A percentile compares a stretch with the other conserved stretches of the same genome.
phyloP scores from a whole-genome alignment of 192 early-diverging fungal genomes.

The Cladochytrium replicatum region DNA sequence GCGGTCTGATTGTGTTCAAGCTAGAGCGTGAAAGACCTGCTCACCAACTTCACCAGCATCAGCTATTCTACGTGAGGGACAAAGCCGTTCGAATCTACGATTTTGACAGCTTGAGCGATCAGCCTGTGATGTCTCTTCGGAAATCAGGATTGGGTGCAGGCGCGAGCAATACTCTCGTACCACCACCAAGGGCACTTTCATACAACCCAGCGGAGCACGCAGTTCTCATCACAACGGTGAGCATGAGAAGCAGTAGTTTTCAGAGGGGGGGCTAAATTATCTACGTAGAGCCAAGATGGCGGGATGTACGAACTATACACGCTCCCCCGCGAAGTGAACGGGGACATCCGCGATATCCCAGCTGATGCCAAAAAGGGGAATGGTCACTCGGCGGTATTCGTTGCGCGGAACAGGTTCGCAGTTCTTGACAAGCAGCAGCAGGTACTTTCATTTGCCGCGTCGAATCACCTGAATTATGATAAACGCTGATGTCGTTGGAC shows the following conservation, averaged over 20 bases:
- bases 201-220: constrained; percentile 92
- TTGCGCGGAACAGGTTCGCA: constrained; percentile 95
- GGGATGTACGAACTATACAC: constrained; percentile 85
- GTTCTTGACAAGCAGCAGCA: constrained; percentile 84
- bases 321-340: constrained; percentile 67
- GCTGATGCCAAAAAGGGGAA: constrained; percentile 65
- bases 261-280: no score
- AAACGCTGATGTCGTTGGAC: no score
- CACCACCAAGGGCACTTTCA: constrained; percentile 72
- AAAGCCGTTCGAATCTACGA: constrained; percentile 77
- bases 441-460: no score
- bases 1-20: constrained; percentile 97
- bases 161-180: constrained; percentile 49
- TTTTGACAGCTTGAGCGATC: constrained; percentile 64
- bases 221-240: constrained; percentile 69
- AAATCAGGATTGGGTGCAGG: no score
- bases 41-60: constrained; percentile 69
- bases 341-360: constrained; percentile 53
- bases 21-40: constrained; percentile 95
- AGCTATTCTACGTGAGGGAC: constrained; percentile 82
- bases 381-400: constrained; percentile 80
- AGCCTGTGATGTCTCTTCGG: constrained; percentile 68
- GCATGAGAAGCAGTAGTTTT: no score
- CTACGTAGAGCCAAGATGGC: constrained; percentile 66
- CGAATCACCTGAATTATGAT: no score